Evolutionary conservation across 371 early-diverging fungal species (phyloP).

Genomic region (Funneliformis caledonium): DNA sequence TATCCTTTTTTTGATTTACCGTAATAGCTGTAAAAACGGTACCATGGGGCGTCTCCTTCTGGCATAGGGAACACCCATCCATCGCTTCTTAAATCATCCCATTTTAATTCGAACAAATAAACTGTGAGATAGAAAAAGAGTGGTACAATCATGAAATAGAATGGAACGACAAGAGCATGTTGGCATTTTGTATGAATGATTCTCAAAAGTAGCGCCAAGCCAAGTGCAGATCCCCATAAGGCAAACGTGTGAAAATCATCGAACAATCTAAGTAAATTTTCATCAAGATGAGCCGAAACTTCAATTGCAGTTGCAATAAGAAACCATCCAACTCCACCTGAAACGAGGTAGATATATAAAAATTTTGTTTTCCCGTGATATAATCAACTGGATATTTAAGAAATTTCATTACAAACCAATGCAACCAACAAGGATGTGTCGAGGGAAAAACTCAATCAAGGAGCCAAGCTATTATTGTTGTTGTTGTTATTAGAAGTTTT

Average conservation of each 20-base stretch:
- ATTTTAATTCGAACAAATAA: constrained; percentile 60
- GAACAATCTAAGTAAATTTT: constrained; percentile 35
- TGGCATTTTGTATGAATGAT: constrained; percentile 48
- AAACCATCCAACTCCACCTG: constrained; percentile 92
- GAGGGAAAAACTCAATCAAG: constrained; percentile 90
- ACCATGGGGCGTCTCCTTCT: constrained; percentile 75
- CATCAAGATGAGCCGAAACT: constrained; percentile 65
- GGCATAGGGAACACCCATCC: constrained; percentile 92
- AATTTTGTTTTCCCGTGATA: not conserved
- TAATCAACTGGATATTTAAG: constrained; percentile 18
- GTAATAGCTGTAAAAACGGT: constrained; percentile 85
- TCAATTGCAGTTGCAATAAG: constrained; percentile 90
- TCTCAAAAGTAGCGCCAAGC: constrained; percentile 35
- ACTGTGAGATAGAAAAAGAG: constrained; percentile 74
- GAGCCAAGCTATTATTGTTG: constrained; percentile 59
- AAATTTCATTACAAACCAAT: constrained; percentile 63
- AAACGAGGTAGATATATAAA: not conserved
- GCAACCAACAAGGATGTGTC: constrained; percentile 94
- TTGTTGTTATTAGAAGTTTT: not conserved
- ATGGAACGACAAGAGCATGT: constrained; percentile 83
- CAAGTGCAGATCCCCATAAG: constrained; percentile 41
- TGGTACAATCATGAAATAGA: constrained; percentile 85
- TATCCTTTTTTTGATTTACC: constrained; percentile 44
- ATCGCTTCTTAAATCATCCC: constrained; percentile 67
- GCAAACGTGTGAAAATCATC: constrained; percentile 31